phyloP scores from a whole-genome alignment of 305 asterid species.

The Petunia hybrid region DNA sequence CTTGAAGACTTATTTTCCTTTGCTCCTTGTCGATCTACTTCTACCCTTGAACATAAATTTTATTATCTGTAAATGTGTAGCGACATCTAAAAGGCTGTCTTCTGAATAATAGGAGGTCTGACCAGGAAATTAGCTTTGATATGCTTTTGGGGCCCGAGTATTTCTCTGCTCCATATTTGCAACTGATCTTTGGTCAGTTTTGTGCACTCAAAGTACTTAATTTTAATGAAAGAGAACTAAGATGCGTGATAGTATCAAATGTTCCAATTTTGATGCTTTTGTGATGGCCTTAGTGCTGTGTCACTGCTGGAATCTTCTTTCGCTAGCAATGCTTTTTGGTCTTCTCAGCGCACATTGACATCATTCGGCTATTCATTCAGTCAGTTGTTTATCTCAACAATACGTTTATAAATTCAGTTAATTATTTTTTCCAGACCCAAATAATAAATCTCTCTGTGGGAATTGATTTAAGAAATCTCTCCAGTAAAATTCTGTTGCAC shows the following conservation, averaged over 20 bases:
- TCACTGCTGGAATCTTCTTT: neutral
- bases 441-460: too few species aligned
- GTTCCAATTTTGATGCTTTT: neutral
- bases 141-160: constrained; percentile 15
- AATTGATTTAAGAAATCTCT: too few species aligned
- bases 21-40: constrained; percentile 24
- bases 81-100: constrained; percentile 29
- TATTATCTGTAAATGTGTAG: constrained; percentile 2
- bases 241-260: constrained; percentile 22
- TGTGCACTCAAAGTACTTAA: constrained; percentile 12
- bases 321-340: neutral
- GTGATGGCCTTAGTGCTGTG: neutral
- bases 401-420: too few species aligned
- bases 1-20: constrained; percentile 5
- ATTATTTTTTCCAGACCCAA: too few species aligned
- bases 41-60: constrained; percentile 23
- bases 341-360: neutral
- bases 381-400: neutral
- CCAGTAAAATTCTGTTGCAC: too few species aligned
- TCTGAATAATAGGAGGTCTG: constrained; percentile 25
- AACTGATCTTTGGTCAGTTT: constrained; percentile 24
- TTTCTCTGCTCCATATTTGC: neutral
- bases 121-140: constrained; percentile 23
- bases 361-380: neutral
- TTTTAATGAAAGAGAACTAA: constrained; percentile 17